These are phyloP conservation scores for Fusarium udum DNA, from an alignment of 2,329 filamentous ascomycete species.

Conservation along the genomic window DNA sequence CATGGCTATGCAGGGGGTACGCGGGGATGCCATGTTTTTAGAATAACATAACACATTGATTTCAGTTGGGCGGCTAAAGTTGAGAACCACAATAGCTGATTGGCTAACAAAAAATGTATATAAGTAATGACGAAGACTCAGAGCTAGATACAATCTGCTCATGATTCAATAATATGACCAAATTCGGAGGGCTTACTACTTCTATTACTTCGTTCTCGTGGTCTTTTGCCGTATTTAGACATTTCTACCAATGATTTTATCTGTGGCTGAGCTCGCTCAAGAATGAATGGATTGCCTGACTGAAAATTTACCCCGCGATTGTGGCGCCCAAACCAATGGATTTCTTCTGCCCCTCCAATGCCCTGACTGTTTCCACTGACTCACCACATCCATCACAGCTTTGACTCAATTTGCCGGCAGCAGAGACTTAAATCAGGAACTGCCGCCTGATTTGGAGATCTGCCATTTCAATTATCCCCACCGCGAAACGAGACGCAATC, in stretches of 20 bases:
- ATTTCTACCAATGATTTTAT: not conserved
- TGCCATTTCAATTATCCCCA: not conserved
- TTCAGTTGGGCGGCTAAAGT: not conserved
- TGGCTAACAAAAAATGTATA: conserved; percentile 22
- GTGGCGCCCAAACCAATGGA: conserved; percentile 37
- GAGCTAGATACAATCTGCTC: conserved; percentile 37
- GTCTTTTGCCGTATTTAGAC: conserved; percentile 4
- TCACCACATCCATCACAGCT: conserved; percentile 38
- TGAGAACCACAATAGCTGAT: conserved; percentile 7
- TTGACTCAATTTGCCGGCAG: conserved; percentile 35
- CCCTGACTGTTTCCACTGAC: conserved; percentile 44
- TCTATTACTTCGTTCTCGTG: not conserved
- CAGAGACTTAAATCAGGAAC: conserved; percentile 27
- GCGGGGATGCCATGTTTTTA: conserved; percentile 63
- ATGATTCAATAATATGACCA: conserved; percentile 48
- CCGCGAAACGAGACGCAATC: conserved; percentile 34
- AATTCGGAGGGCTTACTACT: conserved; percentile 6
- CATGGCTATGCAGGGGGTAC: conserved; percentile 57
- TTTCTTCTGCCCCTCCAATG: conserved; percentile 45
- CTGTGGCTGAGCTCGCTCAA: conserved; percentile 34
- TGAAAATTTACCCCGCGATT: conserved; percentile 46
- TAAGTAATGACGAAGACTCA: conserved; percentile 46
- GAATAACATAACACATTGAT: conserved; percentile 48
- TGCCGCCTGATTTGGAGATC: conserved; percentile 23
- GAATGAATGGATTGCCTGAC: conserved; percentile 1